Percentiles rank a stretch among this genome's conserved stretches.
phyloP scores from a whole-genome alignment of 441 rosid species.

The Dalechampia spathulata region DNA sequence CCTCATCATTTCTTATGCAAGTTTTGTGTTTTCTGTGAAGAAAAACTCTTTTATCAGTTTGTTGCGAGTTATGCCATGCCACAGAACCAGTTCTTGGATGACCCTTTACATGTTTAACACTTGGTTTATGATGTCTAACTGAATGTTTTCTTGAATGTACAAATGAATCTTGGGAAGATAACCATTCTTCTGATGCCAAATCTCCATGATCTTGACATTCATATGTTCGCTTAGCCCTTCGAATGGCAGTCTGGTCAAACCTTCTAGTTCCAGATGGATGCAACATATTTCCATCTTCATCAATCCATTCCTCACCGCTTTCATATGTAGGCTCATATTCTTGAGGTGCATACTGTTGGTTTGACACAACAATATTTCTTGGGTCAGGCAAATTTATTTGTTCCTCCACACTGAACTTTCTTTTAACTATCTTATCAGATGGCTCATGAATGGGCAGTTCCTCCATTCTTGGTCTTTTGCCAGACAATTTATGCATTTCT shows the following conservation, averaged over 20 bases:
- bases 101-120: slow-evolving; percentile 27
- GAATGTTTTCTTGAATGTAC: slow-evolving; percentile 28
- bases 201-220: slow-evolving; percentile 23
- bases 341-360: slow-evolving; percentile 24
- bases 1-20: slow-evolving; percentile 41
- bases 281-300: slow-evolving; percentile 23
- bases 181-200: slow-evolving; percentile 28
- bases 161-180: slow-evolving; percentile 28
- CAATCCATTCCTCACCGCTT: slow-evolving; percentile 32
- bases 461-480: slow-evolving; percentile 33
- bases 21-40: slow-evolving; percentile 28
- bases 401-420: slow-evolving; percentile 15
- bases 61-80: slow-evolving; percentile 28
- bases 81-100: slow-evolving; percentile 26
- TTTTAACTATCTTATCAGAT: slow-evolving; percentile 28
- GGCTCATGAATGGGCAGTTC: slow-evolving; percentile 25
- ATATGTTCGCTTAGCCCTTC: slow-evolving; percentile 25
- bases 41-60: slow-evolving; percentile 33
- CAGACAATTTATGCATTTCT: slow-evolving; percentile 24
- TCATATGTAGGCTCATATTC: slow-evolving; percentile 31
- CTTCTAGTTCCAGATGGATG: slow-evolving; percentile 24
- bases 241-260: slow-evolving; percentile 21
- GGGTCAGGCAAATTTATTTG: too few species aligned
- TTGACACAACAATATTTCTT: slow-evolving; percentile 10
- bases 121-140: slow-evolving; percentile 27